Percentiles rank a stretch among this genome's conserved stretches.
Conservation (phyloP, 2,329 filamentous ascomycete species). For the Tolypocladium ophioglossoides region DNA sequence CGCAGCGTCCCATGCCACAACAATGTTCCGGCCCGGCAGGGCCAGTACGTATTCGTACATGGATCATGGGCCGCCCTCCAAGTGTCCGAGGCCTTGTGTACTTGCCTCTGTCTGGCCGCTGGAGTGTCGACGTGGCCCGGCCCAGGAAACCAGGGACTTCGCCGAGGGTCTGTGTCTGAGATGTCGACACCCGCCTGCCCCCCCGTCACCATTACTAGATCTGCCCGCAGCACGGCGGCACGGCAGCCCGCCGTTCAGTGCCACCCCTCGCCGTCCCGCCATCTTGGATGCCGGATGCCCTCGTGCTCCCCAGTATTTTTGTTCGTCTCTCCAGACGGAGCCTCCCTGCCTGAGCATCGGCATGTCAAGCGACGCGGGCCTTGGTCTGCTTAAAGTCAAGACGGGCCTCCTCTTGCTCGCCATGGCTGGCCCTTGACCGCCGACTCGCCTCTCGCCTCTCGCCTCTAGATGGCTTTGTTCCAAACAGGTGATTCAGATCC, state of each 20-base stretch:
- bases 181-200: constrained; percentile 12
- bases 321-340: constrained; percentile 2
- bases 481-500: constrained; percentile 25
- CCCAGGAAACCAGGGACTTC: neutral
- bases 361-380: constrained; percentile 4
- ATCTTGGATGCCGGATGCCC: constrained; percentile 19
- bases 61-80: neutral
- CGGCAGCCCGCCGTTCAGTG: constrained; percentile 15
- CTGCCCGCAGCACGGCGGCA: constrained; percentile 13
- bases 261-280: constrained; percentile 15
- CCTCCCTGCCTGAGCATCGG: constrained; percentile 1
- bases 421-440: constrained; percentile 1
- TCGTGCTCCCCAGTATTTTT: constrained; percentile 11
- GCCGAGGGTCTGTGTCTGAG: constrained; percentile 13
- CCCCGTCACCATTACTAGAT: neutral
- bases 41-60: neutral
- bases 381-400: constrained; percentile 3
- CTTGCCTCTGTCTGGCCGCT: constrained; percentile 2
- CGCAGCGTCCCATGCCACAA: constrained; percentile 19
- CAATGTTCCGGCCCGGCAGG: constrained; percentile 20
- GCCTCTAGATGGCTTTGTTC: constrained; percentile 22
- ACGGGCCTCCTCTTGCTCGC: constrained; percentile 3
- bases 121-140: constrained; percentile 3
- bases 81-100: neutral
- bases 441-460: constrained; percentile 21